phyloP scores from a whole-genome alignment of 805 yeast species.

The Wickerhamomyces chambardii region DNA sequence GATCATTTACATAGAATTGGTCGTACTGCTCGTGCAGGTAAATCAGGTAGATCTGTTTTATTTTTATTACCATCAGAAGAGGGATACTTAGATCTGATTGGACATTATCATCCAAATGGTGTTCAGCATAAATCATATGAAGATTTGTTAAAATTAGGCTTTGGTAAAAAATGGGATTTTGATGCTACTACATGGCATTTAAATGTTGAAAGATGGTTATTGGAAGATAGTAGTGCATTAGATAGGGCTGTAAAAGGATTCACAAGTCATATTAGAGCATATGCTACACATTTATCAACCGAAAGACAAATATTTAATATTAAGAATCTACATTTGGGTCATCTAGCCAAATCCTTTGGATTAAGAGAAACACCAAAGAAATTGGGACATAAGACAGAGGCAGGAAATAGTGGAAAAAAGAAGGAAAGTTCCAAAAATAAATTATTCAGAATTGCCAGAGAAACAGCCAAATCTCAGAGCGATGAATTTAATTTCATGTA shows the following conservation, averaged over 20 bases:
- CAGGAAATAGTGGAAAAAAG: slow-evolving; percentile 24
- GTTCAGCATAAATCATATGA: slow-evolving; percentile 42
- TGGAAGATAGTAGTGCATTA: slow-evolving; percentile 54
- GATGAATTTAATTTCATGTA: slow-evolving; percentile 62
- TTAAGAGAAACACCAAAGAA: slow-evolving; percentile 90
- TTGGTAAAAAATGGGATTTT: slow-evolving; percentile 68
- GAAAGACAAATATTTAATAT: slow-evolving; percentile 81
- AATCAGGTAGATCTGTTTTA: slow-evolving; percentile 65
- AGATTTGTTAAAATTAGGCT: slow-evolving; percentile 27
- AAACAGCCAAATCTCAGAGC: slow-evolving; percentile 52
- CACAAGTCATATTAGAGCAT: slow-evolving; percentile 86
- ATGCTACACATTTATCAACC: slow-evolving; percentile 82
- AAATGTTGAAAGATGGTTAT: slow-evolving; percentile 78
- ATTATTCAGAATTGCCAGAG: slow-evolving; percentile 68
- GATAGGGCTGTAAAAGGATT: slow-evolving; percentile 74
- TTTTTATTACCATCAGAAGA: slow-evolving; percentile 93
- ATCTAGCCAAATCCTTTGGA: slow-evolving; percentile 91
- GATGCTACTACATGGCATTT: slow-evolving; percentile 97
- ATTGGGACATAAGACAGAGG: slow-evolving; percentile 40
- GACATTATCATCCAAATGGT: slow-evolving; percentile 46
- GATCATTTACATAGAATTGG: slow-evolving; percentile 97
- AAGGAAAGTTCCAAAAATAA: slow-evolving; percentile 61
- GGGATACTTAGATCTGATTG: slow-evolving; percentile 59
- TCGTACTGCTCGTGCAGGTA: slow-evolving; percentile 97
- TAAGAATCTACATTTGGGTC: slow-evolving; percentile 83